phyloP scores from a whole-genome alignment of 768 basidiomycete genomes.

The Pleurotus platypus region DNA sequence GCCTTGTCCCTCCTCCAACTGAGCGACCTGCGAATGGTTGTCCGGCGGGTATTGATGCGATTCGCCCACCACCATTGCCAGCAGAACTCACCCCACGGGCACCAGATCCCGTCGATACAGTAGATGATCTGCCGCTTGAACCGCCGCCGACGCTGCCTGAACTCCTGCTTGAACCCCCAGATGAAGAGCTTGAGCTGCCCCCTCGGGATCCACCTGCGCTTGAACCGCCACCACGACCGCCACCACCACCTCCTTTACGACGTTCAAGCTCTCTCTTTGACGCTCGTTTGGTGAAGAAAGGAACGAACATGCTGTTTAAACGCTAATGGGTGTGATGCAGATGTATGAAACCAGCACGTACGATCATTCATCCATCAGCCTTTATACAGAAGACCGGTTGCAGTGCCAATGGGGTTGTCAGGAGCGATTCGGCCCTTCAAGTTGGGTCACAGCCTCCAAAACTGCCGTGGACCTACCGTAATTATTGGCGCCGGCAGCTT shows the following conservation, averaged over 20 bases:
- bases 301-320: constrained; percentile 22
- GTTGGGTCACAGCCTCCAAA: too few species aligned
- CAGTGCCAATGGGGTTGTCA: too few species aligned
- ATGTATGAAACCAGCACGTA: too few species aligned
- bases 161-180: constrained; percentile 13
- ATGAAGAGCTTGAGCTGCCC: constrained; percentile 18
- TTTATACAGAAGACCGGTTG: too few species aligned
- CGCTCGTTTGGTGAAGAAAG: constrained; percentile 18
- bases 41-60: constrained; percentile 30
- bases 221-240: constrained; percentile 15
- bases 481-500: too few species aligned
- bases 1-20: constrained; percentile 43
- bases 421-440: too few species aligned
- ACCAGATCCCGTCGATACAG: constrained; percentile 12
- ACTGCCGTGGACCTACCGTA: too few species aligned
- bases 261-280: constrained; percentile 10
- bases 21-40: constrained; percentile 35
- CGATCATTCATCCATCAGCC: too few species aligned
- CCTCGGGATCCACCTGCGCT: constrained; percentile 4
- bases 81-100: constrained; percentile 13
- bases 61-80: constrained; percentile 20
- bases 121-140: constrained; percentile 1
- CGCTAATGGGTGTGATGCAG: too few species aligned
- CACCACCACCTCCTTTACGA: constrained; percentile 31
- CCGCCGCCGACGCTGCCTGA: constrained; percentile 10